Evolutionary conservation across 768 basidiomycete genomes (phyloP), one percentile per base, ranked within the genome.

Genomic region (Austroboletus festivus): DNA sequence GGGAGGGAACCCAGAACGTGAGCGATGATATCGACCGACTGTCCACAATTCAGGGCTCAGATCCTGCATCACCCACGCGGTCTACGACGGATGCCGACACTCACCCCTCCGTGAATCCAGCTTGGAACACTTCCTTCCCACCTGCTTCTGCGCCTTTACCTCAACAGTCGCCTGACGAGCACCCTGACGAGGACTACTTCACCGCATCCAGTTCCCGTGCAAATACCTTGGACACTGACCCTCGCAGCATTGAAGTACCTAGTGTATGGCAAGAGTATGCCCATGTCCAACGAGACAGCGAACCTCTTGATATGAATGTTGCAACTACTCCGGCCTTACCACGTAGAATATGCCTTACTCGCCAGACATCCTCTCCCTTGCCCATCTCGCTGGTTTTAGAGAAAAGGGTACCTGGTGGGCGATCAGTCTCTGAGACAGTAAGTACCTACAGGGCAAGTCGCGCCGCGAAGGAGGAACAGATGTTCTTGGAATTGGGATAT

Each of bases 1-100:
- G 88, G 88, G 76, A 88, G 50, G 85, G 84, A 16, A 88, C 85
- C 5, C 81, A 76, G 28, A 85, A 86, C 55, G 75, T 88, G 5
- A 76, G 75, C n/a, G 65, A 74, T 23, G 59, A 63, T 33, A 41
- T 28, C 24, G 59, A 60, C 22, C 55, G 48, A 24, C 46, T 60
- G 24, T 55, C 62, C 16, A 58, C 57, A 28, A 49, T 64, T 12
- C 60, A 63, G 13, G 58, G 53, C 42, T 63, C 64, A 9, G 49
- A 44, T 47, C 44, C 67, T 5, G 44, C 46, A 9, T 61, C 67
- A 4, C 65, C 69, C 12, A 21, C 52, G 9, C 51, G 24, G 26
- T 47, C 53, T 23, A 41, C 50, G 10, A 4, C 24, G 9, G 48
- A 54, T 31, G 33, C 42, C 30, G 54, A 57, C 15, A 3, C 38